Conservation (phyloP, 78 protist species). For the slime mould (Dictyostelium discoideum) region DNA sequence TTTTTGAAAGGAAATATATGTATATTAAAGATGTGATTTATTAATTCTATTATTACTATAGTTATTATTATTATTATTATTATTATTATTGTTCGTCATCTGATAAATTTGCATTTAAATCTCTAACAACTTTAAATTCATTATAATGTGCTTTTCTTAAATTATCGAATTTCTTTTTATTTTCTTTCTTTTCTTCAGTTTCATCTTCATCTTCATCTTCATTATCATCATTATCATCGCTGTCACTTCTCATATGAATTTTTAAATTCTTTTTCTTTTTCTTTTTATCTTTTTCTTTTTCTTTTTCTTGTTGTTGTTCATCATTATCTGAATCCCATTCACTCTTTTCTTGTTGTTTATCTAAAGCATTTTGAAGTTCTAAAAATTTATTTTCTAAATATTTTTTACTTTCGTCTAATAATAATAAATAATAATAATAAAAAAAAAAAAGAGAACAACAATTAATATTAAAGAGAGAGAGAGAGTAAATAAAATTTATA, state of each 20-base stretch:
- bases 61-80: not conserved
- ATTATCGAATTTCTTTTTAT: constrained; percentile 47
- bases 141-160: constrained; percentile 71
- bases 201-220: constrained; percentile 34
- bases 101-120: constrained; percentile 15
- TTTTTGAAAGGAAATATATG: no score
- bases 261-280: not conserved
- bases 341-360: constrained; percentile 40
- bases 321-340: constrained; percentile 51
- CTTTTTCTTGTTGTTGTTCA: not conserved
- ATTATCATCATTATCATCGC: not conserved
- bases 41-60: not conserved
- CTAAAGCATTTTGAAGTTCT: constrained; percentile 52
- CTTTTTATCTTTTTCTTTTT: not conserved
- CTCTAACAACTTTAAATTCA: constrained; percentile 11
- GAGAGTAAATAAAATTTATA: not conserved
- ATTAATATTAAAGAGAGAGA: no score
- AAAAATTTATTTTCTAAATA: constrained; percentile 55
- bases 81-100: constrained; percentile 8
- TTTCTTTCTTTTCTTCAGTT: constrained; percentile 38
- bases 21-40: no score
- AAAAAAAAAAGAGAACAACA: not conserved
- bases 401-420: constrained; percentile 49
- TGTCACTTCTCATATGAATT: not conserved
- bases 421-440: not conserved